phyloP scores from a whole-genome alignment of 495 filamentous ascomycete species.

The Cercophora samala region DNA sequence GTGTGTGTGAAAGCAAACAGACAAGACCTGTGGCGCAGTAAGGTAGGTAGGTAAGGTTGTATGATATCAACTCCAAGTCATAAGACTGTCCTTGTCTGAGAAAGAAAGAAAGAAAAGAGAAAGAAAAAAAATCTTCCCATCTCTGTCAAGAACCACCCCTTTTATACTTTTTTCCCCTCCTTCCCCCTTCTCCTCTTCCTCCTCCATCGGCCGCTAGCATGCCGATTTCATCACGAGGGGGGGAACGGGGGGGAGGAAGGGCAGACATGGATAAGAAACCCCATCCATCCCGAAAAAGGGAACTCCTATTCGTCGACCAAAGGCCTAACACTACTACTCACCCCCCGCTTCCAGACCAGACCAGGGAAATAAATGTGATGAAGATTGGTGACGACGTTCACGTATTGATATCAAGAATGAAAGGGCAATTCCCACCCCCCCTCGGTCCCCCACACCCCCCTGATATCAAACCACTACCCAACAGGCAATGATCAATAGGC shows the following conservation, averaged over 20 bases:
- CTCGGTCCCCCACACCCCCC: constrained; percentile 47
- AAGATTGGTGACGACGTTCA: constrained; percentile 35
- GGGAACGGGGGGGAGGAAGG: constrained; percentile 10
- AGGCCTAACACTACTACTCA: constrained; percentile 41
- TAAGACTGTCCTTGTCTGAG: constrained; percentile 28
- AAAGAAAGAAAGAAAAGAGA: constrained; percentile 52
- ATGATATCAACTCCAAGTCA: constrained; percentile 17
- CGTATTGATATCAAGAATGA: constrained; percentile 26
- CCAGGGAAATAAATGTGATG: constrained; percentile 31
- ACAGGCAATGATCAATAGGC: constrained; percentile 42
- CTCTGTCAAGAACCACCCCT: constrained; percentile 46
- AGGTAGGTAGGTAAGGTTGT: no score
- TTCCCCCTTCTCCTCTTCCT: constrained; percentile 7
- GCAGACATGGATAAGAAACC: constrained; percentile 39
- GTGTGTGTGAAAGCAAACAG: neutral
- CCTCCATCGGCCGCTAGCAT: constrained; percentile 16
- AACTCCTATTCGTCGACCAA: neutral
- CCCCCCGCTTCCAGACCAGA: constrained; percentile 41
- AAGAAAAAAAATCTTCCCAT: constrained; percentile 45
- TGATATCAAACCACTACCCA: constrained; percentile 27
- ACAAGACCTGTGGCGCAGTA: constrained; percentile 8
- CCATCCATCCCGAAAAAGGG: neutral
- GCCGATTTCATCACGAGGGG: constrained; percentile 39
- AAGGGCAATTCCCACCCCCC: constrained; percentile 30
- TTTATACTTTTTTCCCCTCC: constrained; percentile 58